Evolutionary conservation across 2,329 filamentous ascomycete genomes (phyloP), one percentile per base, ranked within the genome.

Genomic region (Phaeophleospora eucalypticola): DNA sequence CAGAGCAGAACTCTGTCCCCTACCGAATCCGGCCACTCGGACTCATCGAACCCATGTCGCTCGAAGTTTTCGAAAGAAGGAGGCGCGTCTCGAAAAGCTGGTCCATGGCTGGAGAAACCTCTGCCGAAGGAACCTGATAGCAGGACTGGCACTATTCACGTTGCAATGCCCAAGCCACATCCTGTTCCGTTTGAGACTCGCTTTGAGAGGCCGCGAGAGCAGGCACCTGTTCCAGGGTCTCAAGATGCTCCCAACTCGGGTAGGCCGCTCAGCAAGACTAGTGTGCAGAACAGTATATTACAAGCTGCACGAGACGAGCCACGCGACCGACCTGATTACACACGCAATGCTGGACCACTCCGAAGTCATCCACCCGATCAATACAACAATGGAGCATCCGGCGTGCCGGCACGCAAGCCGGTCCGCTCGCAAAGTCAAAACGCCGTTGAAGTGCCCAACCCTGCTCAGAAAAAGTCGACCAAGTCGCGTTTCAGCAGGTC

Each of bases 291-390:
- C 54, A 21, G 43, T 54, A n/a, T 19, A n/a, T 12, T 32, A 17
- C 36, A 19, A 9, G 8, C 15, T 17, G 7, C 36, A 10, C 6
- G 6, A 19, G 16, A 37, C n/a, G 36, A 18, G 45, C 20, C 45
- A 41, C 32, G 20, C 48, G 24, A 33, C 39, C 33, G 46, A 48
- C 9, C 33, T 18, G 50, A 55, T 17, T 62, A 58, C 45, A 34
- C 60, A 36, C 43, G 51, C 40, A 44, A 53, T 27, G 53, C 53
- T 17, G 56, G 52, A 4, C 56, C 58, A 7, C 45, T 60, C 19
- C 46, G 56, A 21, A 61, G 58, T 41, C 50, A 60, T 32, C 58
- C 60, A 10, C 58, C 58, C 2, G 56, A 58, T 32, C 15, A n/a
- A 4, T 15, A 16, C 20, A 17, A 39, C 17, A 16, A 46, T 24